These are phyloP conservation scores for Phialophora macrospora DNA, from an alignment of 2,329 filamentous ascomycete species.

Conservation along the genomic window DNA sequence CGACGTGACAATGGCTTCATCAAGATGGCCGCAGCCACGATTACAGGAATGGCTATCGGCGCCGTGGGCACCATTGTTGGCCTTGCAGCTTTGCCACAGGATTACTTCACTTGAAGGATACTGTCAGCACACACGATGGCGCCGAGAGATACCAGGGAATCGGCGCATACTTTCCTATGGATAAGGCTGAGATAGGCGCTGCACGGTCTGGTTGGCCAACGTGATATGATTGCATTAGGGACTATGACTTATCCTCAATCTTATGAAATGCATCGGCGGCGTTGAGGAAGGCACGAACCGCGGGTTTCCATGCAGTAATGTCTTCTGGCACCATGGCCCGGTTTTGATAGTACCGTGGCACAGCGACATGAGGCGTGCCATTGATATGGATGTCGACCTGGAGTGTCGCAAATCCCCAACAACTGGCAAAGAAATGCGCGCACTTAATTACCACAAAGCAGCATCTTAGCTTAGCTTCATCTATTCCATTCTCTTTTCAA, in stretches of 20 bases:
- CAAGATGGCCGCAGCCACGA: slow-evolving; percentile 48
- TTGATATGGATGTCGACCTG: neutral
- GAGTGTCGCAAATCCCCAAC: neutral
- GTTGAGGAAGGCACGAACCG: neutral
- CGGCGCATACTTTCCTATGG: neutral
- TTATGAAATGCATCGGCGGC: slow-evolving; percentile 1
- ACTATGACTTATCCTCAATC: neutral
- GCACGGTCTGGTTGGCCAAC: neutral
- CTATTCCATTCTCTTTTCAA: neutral
- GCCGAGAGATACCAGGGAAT: neutral
- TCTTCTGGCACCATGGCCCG: neutral
- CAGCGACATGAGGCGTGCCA: neutral
- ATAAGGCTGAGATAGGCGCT: neutral
- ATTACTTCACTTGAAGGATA: slow-evolving; percentile 47
- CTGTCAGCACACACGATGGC: neutral
- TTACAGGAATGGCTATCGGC: slow-evolving; percentile 49
- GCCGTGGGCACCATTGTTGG: slow-evolving; percentile 49
- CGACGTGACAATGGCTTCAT: slow-evolving; percentile 34
- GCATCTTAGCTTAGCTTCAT: neutral
- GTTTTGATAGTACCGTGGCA: neutral
- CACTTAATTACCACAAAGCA: neutral
- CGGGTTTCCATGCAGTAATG: neutral
- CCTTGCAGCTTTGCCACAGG: slow-evolving; percentile 50
- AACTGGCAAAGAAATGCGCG: neutral
- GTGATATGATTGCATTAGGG: neutral